phyloP scores from a whole-genome alignment of 768 basidiomycete genomes.

The Tulasnella sp. region DNA sequence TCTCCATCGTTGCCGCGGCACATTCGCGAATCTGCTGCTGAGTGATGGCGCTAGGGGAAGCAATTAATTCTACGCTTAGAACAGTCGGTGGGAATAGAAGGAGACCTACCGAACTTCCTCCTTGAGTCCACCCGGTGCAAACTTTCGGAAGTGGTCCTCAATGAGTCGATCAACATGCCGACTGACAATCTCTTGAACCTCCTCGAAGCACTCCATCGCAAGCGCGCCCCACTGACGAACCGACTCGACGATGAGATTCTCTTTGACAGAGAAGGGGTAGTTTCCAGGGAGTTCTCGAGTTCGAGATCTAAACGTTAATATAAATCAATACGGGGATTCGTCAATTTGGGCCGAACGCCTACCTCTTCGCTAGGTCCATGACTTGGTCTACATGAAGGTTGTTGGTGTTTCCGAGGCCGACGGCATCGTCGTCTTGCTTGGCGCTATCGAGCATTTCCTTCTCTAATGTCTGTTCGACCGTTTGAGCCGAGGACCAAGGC shows the following conservation, averaged over 20 bases:
- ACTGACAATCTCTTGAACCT: slow-evolving; percentile 34
- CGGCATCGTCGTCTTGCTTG: slow-evolving; percentile 35
- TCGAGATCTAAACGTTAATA: slow-evolving; percentile 47
- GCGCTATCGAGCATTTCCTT: slow-evolving; percentile 26
- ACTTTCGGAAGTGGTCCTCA: slow-evolving; percentile 33
- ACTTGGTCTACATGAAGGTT: slow-evolving; percentile 30
- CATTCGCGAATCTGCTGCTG: slow-evolving; percentile 8
- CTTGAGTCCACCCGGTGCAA: background rate
- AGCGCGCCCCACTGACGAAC: slow-evolving; percentile 18
- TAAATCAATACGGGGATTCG: background rate
- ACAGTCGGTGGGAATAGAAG: background rate
- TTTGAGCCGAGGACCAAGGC: background rate
- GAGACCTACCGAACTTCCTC: background rate
- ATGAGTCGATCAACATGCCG: slow-evolving; percentile 53
- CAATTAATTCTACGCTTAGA: background rate
- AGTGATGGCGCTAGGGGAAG: background rate
- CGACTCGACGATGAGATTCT: slow-evolving; percentile 24
- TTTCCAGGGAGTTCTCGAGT: slow-evolving; percentile 66
- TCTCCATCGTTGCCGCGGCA: background rate
- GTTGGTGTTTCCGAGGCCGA: slow-evolving; percentile 43
- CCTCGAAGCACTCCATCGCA: slow-evolving; percentile 12
- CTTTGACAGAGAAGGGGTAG: slow-evolving; percentile 54
- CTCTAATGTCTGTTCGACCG: background rate
- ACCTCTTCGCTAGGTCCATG: slow-evolving; percentile 30
- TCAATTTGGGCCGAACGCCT: background rate